These are phyloP conservation scores for Schizochytrium sp. DNA, from an alignment of 108 stramenopile species.

Conservation along the genomic window DNA sequence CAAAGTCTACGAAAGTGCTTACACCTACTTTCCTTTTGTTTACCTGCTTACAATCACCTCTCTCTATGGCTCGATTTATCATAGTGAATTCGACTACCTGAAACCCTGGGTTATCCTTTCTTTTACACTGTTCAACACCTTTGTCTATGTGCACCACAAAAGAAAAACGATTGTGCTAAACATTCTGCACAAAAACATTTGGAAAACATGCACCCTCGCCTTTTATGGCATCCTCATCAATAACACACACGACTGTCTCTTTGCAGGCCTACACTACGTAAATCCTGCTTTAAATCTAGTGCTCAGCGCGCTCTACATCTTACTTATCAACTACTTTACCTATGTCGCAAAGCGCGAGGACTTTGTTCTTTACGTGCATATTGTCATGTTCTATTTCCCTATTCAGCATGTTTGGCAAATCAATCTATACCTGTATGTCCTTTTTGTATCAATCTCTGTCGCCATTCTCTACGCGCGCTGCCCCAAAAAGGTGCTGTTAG, in stretches of 20 bases:
- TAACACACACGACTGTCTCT: neutral
- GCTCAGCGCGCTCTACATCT: neutral
- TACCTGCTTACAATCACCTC: neutral
- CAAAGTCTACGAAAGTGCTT: neutral
- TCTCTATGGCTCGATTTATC: neutral
- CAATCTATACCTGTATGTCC: neutral
- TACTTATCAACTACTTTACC: neutral
- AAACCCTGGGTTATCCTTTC: neutral
- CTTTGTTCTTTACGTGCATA: neutral
- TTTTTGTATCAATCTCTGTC: neutral
- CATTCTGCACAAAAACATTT: neutral
- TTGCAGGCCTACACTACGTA: neutral
- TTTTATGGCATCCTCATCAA: neutral
- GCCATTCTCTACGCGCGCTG: neutral
- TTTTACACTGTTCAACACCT: neutral
- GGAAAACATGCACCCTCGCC: neutral
- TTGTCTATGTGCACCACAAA: neutral
- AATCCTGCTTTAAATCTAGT: neutral
- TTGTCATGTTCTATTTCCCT: neutral
- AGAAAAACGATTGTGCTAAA: neutral
- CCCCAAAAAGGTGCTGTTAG: neutral
- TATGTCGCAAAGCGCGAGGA: neutral
- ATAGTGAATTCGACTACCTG: neutral
- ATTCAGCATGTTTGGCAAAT: neutral
- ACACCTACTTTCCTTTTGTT: slow-evolving; percentile 22